Evolutionary conservation across 2,329 filamentous ascomycete species (phyloP).

Genomic region (Cytospora chrysosperma): DNA sequence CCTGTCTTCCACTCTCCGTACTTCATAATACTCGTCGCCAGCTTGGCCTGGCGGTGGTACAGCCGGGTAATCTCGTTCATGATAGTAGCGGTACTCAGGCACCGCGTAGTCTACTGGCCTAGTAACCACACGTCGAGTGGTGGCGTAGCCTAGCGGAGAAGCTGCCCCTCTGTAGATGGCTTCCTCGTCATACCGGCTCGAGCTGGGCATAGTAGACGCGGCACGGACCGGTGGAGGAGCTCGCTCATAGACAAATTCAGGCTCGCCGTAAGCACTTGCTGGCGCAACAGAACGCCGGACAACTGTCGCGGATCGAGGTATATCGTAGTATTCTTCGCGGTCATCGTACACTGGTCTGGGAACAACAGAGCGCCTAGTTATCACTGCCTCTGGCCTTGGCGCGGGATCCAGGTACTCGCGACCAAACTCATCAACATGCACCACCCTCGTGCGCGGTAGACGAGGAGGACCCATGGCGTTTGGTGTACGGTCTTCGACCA

Average conservation of each 20-base stretch:
- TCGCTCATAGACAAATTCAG: constrained; percentile 66
- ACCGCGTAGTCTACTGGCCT: constrained; percentile 56
- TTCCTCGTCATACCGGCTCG: constrained; percentile 50
- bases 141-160: constrained; percentile 47
- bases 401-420: constrained; percentile 69
- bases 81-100: constrained; percentile 53
- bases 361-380: constrained; percentile 53
- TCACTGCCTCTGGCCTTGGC: constrained; percentile 35
- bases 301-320: constrained; percentile 26
- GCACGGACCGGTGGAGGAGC: constrained; percentile 44
- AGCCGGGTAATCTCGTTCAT: constrained; percentile 57
- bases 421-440: constrained; percentile 74
- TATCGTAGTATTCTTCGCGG: constrained; percentile 28
- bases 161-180: constrained; percentile 49
- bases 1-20: constrained; percentile 43
- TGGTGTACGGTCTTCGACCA: constrained; percentile 44
- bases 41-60: constrained; percentile 44
- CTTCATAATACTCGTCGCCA: constrained; percentile 47
- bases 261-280: constrained; percentile 43
- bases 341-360: constrained; percentile 37
- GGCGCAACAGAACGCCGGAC: constrained; percentile 53
- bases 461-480: constrained; percentile 49
- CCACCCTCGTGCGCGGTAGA: constrained; percentile 62
- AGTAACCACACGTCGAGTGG: constrained; percentile 59
- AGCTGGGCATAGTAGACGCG: constrained; percentile 48